Evolutionary conservation across 2,329 filamentous ascomycete species (phyloP), one percentile per base, ranked within the genome.

Genomic region (Fusarium setosum): DNA sequence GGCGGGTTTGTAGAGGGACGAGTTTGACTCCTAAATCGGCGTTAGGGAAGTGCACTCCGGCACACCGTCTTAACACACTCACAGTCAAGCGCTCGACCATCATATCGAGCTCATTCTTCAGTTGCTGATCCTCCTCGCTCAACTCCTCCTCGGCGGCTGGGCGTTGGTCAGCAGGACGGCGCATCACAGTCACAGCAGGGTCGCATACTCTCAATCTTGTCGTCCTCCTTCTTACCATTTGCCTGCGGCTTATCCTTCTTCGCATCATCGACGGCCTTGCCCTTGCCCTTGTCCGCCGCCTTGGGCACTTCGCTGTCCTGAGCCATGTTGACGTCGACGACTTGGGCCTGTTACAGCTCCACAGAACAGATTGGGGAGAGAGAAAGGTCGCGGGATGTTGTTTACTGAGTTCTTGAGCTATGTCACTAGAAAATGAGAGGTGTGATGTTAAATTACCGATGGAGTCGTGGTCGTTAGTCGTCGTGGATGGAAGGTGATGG

Each of bases 31-130:
- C 93, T 97, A 74, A 4, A 61, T 21, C 41, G 40, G 11, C 21
- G 65, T 72, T 56, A 74, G 63, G 48, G 58, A 20, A 52, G 20
- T 34, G n/a, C 42, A 15, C 29, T 9, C 21, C 15, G 23, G 5
- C 10, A n/a, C 32, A 5, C 4, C 9, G n/a, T 7, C 15, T 38
- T 11, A 26, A 20, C 1, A 8, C 5, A 72, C 81, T 74, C 83
- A 96, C 94, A 79, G 92, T 92, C 86, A 99, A 85, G 75, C 96
- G 89, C 83, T 99, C 96, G 9, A 97, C 95, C 51, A 99, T 88
- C 94, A 98, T 96, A 70, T 99, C 96, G 64, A 99, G 90, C 82
- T 99, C 96, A 75, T 87, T 94, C 85, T 99, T 99, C 75, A 99
- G 89, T 84, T 98, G 94, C 82, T 98, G 94, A 70, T 99, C 96